These are phyloP conservation scores for Amphirosellinia nigrospora DNA, from an alignment of 495 filamentous ascomycete species.

Conservation along the genomic window DNA sequence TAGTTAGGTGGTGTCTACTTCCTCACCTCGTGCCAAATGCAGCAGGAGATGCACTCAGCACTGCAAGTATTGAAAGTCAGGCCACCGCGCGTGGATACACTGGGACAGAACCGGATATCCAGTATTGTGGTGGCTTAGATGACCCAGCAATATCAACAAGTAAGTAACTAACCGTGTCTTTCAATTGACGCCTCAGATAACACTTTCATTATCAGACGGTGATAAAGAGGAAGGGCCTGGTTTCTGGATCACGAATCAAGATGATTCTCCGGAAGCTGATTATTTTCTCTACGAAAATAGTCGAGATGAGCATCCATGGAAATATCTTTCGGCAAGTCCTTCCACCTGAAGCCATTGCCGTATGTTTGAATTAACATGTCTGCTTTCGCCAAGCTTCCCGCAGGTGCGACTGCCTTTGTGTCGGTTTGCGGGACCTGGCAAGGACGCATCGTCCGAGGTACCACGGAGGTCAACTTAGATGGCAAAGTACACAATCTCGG, in stretches of 20 bases:
- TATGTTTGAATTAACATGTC: neutral
- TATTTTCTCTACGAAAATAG: neutral
- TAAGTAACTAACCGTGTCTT: neutral
- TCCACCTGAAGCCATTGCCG: neutral
- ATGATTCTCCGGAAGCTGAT: neutral
- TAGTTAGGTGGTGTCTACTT: neutral
- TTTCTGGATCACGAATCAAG: constrained; percentile 2
- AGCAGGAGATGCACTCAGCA: neutral
- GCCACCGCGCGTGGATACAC: too few species aligned
- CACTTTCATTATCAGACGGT: neutral
- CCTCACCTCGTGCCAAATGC: neutral
- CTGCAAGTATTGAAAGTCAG: neutral
- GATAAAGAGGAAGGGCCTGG: constrained; percentile 13
- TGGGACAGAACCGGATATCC: neutral
- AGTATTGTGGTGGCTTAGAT: constrained; percentile 2
- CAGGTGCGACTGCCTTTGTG: neutral
- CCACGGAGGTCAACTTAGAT: neutral
- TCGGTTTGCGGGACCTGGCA: neutral
- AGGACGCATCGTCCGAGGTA: neutral
- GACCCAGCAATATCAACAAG: constrained; percentile 14
- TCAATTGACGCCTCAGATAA: neutral
- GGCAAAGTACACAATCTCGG: constrained; percentile 28
- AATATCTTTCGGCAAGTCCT: neutral
- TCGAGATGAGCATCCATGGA: neutral
- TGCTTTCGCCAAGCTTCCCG: neutral